Evolutionary conservation across 768 basidiomycete species (phyloP), one percentile per base, ranked within the genome.

Genomic region (Lentinula raphanica): DNA sequence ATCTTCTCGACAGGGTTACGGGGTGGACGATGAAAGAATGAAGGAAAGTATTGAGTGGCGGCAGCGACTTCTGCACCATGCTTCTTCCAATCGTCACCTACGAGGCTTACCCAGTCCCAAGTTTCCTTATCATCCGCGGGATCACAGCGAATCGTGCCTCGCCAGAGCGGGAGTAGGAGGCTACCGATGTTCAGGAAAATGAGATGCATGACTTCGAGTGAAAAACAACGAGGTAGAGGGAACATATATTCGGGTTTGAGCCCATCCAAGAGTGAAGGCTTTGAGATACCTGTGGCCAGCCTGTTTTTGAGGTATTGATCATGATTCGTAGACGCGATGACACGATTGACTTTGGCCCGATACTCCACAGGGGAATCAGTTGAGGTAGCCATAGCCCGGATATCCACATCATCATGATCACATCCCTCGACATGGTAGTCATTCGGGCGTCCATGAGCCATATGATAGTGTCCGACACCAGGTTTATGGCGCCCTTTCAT

Each of bases 171-270:
- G 28, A 67, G 48, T 11, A 68, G 28, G 1, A 68, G 65, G 4
- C 72, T 67, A 0, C 60, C 50, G 0, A 71, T 3, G 31, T 74
- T 76, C 0, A 67, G 49, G 0, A 53, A 53, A 3, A 66, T 19
- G 0, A 75, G 65, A 59, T 79, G 76, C 78, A 82, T 82, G 0
- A 71, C n/a, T 58, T 82, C 78, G 1, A 70, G 65, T 0, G 66
- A 59, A 62, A 79, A 79, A 25, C 66, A 68, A 0, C 48, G 28
- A 0, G 77, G 77, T 3, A 77, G 53, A 0, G 65, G 64, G 8
- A 78, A 66, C 0, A 54, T 66, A 3, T 27, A 49, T 0, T 40
- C 23, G 0, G 48, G 48, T 0, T 45, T 19, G 8, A 81, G 63
- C 1, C 74, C 74, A 15, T 64, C 63, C 21, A 80, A 69, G 9